These are phyloP conservation scores for Magnusiomyces magnusii DNA, from an alignment of 1,139 yeast genomes.

Conservation along the genomic window DNA sequence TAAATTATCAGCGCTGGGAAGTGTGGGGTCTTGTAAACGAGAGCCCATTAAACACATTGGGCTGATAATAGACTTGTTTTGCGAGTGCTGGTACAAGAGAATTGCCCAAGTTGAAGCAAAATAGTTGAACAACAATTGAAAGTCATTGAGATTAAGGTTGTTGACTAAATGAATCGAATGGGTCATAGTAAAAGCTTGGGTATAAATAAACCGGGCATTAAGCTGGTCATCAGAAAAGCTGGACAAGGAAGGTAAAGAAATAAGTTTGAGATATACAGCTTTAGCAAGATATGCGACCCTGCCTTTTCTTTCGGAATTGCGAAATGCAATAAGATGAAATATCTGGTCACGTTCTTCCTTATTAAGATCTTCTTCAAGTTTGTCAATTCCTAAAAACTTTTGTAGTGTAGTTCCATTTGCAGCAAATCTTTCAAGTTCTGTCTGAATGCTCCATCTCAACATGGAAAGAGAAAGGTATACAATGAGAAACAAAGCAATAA, in stretches of 20 bases:
- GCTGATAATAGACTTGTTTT: not conserved
- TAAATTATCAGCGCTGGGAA: not conserved
- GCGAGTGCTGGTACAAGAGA: not conserved
- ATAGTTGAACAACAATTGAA: not conserved
- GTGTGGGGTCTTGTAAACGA: not conserved
- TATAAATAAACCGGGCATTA: not conserved
- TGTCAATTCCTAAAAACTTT: constrained; percentile 1
- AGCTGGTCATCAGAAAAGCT: not conserved
- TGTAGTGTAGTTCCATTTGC: not conserved
- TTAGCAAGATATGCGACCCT: not conserved
- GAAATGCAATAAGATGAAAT: not conserved
- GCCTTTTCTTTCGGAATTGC: not conserved
- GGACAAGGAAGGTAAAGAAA: not conserved
- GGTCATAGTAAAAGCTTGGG: not conserved
- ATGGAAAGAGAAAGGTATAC: not conserved
- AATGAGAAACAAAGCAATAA: not conserved
- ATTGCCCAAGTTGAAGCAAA: not conserved
- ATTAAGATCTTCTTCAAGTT: not conserved
- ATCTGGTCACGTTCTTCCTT: not conserved
- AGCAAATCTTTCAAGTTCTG: not conserved
- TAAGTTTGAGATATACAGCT: not conserved
- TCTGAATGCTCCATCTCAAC: constrained; percentile 1
- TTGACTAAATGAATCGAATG: not conserved
- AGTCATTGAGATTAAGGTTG: not conserved
- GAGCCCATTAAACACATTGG: not conserved